Evolutionary conservation across 352 stramenopile genomes (phyloP).

Genomic region (Pythium guiyangense): DNA sequence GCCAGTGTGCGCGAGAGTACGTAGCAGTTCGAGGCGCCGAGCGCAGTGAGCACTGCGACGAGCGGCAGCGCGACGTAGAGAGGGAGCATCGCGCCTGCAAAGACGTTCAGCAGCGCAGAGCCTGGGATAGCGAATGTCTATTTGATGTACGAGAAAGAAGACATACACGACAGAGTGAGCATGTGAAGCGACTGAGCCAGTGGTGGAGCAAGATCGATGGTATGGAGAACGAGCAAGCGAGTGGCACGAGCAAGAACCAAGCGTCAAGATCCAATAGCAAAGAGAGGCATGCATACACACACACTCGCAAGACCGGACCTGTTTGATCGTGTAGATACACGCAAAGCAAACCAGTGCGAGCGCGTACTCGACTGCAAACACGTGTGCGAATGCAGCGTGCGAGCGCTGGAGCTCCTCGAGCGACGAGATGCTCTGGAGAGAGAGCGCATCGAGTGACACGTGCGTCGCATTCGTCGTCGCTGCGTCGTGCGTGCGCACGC

Average conservation of each 20-base stretch:
- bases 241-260: too few species aligned
- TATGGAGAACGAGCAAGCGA: too few species aligned
- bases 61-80: constrained; percentile 64
- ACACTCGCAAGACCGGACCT: constrained; percentile 44
- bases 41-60: constrained; percentile 55
- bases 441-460: constrained; percentile 47
- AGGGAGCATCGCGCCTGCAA: constrained; percentile 62
- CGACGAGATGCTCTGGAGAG: constrained; percentile 51
- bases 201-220: too few species aligned
- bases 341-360: constrained; percentile 66
- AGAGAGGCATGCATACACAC: neutral
- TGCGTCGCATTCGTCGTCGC: too few species aligned
- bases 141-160: too few species aligned
- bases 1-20: constrained; percentile 60
- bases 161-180: neutral
- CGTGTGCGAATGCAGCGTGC: constrained; percentile 48
- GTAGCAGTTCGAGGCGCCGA: constrained; percentile 69
- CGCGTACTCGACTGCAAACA: constrained; percentile 54
- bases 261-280: too few species aligned
- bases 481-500: constrained; percentile 32
- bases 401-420: constrained; percentile 58
- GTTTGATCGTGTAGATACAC: constrained; percentile 77
- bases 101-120: constrained; percentile 71
- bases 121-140: constrained; percentile 83
- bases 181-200: too few species aligned